Base-by-base conservation (phyloP, 2,329 filamentous ascomycete genomes). In the Chaetomium strumarium region DNA sequence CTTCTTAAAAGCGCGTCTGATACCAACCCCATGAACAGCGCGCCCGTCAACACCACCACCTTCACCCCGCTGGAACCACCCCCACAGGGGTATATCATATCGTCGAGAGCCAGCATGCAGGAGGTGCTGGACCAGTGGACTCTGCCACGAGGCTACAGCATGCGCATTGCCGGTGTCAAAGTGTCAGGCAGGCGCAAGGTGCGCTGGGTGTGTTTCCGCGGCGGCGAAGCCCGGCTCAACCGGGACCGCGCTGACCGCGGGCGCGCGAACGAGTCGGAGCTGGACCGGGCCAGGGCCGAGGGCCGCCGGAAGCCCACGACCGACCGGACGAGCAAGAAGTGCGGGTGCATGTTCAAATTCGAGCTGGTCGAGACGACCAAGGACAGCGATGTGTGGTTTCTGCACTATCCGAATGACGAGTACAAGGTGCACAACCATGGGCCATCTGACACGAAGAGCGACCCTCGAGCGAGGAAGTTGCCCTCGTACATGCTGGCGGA, bases 81-180 rank as follows among this genome's bases (percentile, higher is more conserved):
- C n/a, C 67, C 67, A 13, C 60, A 66, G 49, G 66, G 66, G 55
- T 68, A 63, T 52, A 60, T 63, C 42, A 63, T 69, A 48, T 59
- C 63, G 1, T 67, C 62, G 14, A 66, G 67, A 13, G 62, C 62
- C 24, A 59, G 62, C 39, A 67, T 69, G 61, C 67, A 69, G 54
- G 65, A 67, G 24, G 67, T 68, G 61, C 66, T 69, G 1, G 67
- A 69, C 60, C 49, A 57, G 43, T 69, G 62, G 63, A 69, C 67
- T 19, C 62, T 69, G 17, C 66, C 67, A 10, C 66, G 67, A 38
- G 67, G 67, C 34, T 69, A 69, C 60, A 68, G 65, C 59, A 68
- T 69, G 67, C 67, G 67, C 56, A 69, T 69, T 60, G 67, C 66
- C 48, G 67, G 67, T 42, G 68, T 67, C 34, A 67, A 68, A 13